These are phyloP conservation scores for Tilletia indica DNA, from an alignment of 1,284 basidiomycete species.

Conservation along the genomic window DNA sequence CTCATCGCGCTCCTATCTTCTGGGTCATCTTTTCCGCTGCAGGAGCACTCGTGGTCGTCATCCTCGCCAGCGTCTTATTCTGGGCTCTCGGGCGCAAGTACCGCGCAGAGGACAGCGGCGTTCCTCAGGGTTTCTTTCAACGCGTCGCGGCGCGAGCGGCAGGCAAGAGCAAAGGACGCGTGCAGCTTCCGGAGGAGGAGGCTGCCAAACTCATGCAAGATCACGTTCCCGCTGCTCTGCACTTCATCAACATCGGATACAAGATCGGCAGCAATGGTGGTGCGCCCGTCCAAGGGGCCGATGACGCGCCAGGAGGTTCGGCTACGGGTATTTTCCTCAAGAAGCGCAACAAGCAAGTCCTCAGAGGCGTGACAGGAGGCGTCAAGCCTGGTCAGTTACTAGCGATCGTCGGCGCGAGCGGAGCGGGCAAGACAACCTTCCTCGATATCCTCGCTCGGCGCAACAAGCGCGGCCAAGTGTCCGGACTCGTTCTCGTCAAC, in stretches of 20 bases:
- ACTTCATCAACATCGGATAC: slow-evolving; percentile 83
- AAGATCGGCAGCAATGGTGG: slow-evolving; percentile 56
- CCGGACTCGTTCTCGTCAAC: slow-evolving; percentile 79
- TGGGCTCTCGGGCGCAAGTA: slow-evolving; percentile 39
- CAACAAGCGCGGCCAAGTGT: slow-evolving; percentile 74
- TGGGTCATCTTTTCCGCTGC: slow-evolving; percentile 82
- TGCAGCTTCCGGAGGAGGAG: slow-evolving; percentile 64
- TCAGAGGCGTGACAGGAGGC: slow-evolving; percentile 76
- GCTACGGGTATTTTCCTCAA: neutral
- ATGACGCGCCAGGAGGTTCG: slow-evolving; percentile 10
- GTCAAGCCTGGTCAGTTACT: slow-evolving; percentile 88
- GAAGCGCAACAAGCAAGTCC: slow-evolving; percentile 10
- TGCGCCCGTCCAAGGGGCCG: neutral
- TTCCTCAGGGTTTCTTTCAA: neutral
- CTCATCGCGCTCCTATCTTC: slow-evolving; percentile 35
- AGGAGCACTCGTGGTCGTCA: slow-evolving; percentile 66
- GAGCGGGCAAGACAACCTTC: slow-evolving; percentile 91
- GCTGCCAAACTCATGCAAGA: slow-evolving; percentile 82
- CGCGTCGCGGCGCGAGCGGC: slow-evolving; percentile 12
- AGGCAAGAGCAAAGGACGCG: slow-evolving; percentile 23
- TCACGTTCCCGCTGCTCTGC: slow-evolving; percentile 85
- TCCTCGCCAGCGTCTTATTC: slow-evolving; percentile 60
- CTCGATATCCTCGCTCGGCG: slow-evolving; percentile 92
- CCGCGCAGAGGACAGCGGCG: slow-evolving; percentile 17
- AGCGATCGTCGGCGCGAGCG: slow-evolving; percentile 91